These are phyloP conservation scores for Aureobasidium uvarum DNA, from an alignment of 2,329 filamentous ascomycete species.

Conservation along the genomic window DNA sequence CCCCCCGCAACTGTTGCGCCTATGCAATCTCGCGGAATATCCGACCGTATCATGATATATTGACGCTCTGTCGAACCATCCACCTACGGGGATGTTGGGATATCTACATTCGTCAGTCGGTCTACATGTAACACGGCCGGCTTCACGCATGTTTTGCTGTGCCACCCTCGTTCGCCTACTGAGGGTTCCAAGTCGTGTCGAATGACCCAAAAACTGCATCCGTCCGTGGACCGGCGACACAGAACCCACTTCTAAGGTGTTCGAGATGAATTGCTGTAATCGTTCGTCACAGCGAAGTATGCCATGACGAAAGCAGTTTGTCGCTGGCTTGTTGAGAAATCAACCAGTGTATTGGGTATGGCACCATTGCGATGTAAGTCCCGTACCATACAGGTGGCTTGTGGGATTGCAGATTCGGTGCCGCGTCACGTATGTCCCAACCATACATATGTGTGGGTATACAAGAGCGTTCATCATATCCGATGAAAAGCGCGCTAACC, in stretches of 20 bases:
- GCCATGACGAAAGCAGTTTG: constrained; percentile 1
- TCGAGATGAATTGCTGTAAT: constrained; percentile 3
- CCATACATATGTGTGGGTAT: not conserved
- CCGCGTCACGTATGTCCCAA: not conserved
- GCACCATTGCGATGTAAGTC: not conserved
- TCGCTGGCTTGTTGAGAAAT: not conserved
- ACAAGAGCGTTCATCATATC: not conserved
- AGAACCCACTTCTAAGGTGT: not conserved
- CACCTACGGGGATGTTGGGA: constrained; percentile 13
- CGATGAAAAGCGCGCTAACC: not conserved
- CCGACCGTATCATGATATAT: not conserved
- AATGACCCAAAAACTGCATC: constrained; percentile 2
- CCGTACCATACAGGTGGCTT: not conserved
- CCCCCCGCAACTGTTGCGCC: not conserved
- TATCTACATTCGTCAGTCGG: not conserved
- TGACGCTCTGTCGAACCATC: not conserved
- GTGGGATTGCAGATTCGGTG: not conserved
- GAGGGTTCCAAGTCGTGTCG: not conserved
- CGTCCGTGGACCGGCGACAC: not conserved
- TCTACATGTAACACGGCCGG: constrained; percentile 3
- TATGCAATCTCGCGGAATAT: not conserved
- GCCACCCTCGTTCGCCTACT: constrained; percentile 1
- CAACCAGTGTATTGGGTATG: not conserved
- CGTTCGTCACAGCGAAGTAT: constrained; percentile 1
- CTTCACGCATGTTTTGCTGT: not conserved